Base-by-base conservation (phyloP, 441 rosid species). In the Gossypium schwendimanii region DNA sequence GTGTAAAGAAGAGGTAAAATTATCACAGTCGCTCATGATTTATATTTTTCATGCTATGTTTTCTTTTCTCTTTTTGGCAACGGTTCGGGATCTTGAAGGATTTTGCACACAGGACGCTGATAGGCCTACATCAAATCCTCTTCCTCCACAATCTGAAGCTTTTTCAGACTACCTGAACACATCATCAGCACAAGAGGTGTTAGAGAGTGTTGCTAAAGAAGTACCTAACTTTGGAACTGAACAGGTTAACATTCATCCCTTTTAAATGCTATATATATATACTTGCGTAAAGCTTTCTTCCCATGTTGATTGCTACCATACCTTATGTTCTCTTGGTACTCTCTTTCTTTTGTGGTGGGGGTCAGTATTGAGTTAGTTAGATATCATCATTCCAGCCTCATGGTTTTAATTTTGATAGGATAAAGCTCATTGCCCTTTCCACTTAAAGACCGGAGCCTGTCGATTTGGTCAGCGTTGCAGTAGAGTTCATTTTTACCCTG, bases 401-500 rank as follows among this genome's bases (percentile, higher is more conserved):
- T 15, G 54, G 28, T 55, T 71, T 31, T 58, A 52, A 69, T 12
- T 33, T 59, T 63, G 49, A 63, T 84, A 95, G 99, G 98, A 95
- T 85, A 95, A 95, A 89, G 91, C 97, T 78, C 99, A 91, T 78
- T 95, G 96, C 66, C 99, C 99, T 76, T 95, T 95, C 84, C 97
- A 95, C 83, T 83, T 93, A 60, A 95, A 95, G 78, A 93, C 96
- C n/a, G 97, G 98, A 77, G 91, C 93, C 76, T 95, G 99, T 85
- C 87, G 96, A 75, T 95, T 93, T 83, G 99, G 98, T 78, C 92
- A 78, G 69, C 88, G 97, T 33, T 95, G 99, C 83, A 93, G 94
- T 80, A 89, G 98, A 81, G 97, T 88, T 80, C 98, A 93, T 83
- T 93, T 95, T 76, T 93, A 89, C 81, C 97, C 98, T 1, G 87